These are phyloP conservation scores for Nakazawaea anatomiae DNA, from an alignment of 805 yeast species.

Conservation along the genomic window DNA sequence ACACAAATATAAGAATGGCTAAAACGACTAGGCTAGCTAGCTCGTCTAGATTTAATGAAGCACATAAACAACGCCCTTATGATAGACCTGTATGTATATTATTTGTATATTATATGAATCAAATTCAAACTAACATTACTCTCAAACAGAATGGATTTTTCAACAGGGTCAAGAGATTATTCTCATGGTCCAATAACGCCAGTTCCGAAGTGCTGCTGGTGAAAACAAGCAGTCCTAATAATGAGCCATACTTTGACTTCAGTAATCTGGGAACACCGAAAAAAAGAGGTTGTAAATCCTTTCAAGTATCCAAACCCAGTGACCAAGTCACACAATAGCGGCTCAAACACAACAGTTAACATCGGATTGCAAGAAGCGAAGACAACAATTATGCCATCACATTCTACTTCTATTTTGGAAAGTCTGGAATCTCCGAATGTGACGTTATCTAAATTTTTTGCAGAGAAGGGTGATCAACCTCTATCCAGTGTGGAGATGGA, in stretches of 20 bases:
- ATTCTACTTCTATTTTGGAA: background rate
- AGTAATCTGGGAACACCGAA: background rate
- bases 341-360: too few species aligned
- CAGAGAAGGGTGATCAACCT: constrained; percentile 69
- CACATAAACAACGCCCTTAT: background rate
- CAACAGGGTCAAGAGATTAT: background rate
- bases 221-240: background rate
- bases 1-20: background rate
- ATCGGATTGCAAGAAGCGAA: background rate
- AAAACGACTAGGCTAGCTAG: background rate
- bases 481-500: constrained; percentile 70
- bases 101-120: background rate
- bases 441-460: constrained; percentile 9
- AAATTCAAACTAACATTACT: background rate
- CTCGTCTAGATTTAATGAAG: background rate
- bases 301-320: constrained; percentile 6
- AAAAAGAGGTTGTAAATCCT: constrained; percentile 2
- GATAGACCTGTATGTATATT: background rate
- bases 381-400: background rate
- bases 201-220: too few species aligned
- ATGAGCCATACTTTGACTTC: constrained; percentile 4
- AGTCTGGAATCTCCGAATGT: constrained; percentile 5
- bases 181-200: background rate
- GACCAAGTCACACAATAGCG: background rate
- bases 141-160: background rate